Evolutionary conservation across 257 asterid genomes (phyloP).

Genomic region (Fraxinus pennsylvanica): DNA sequence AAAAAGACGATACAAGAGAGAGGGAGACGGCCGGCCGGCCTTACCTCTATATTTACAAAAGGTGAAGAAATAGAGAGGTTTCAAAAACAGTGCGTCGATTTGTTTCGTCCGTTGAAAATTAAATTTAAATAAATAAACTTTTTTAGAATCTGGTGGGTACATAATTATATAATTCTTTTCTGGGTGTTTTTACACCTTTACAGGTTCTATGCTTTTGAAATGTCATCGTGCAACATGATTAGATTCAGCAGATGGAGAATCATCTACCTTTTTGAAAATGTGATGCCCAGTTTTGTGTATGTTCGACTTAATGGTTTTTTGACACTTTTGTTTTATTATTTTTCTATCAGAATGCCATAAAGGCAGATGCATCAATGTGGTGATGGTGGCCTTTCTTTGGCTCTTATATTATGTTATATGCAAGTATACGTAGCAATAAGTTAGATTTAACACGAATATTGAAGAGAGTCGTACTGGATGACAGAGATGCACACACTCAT

Average conservation of each 20-base stretch:
- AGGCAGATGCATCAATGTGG: constrained; percentile 4
- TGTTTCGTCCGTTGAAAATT: not conserved
- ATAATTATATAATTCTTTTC: constrained; percentile 10
- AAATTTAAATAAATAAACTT: constrained; percentile 10
- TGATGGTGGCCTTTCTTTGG: constrained; percentile 27
- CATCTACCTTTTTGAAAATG: constrained; percentile 18
- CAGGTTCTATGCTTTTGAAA: constrained; percentile 24
- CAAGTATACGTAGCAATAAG: too few relatives aligned
- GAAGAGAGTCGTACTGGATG: too few relatives aligned
- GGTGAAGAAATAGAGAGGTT: too few relatives aligned
- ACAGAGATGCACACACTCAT: too few relatives aligned
- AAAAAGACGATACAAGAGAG: too few relatives aligned
- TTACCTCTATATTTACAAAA: too few relatives aligned
- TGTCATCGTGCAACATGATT: constrained; percentile 25
- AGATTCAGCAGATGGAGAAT: constrained; percentile 15
- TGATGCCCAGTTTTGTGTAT: not conserved
- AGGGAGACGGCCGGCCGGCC: too few relatives aligned
- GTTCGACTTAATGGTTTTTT: constrained; percentile 18
- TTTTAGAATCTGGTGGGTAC: too few relatives aligned
- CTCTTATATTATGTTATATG: not conserved
- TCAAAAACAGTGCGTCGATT: not conserved
- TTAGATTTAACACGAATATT: too few relatives aligned
- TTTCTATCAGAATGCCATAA: constrained; percentile 32
- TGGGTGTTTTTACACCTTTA: constrained; percentile 22
- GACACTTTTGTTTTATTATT: constrained; percentile 21